Base-by-base conservation (phyloP, 768 basidiomycete genomes). In the Solioccasus polychromus region DNA sequence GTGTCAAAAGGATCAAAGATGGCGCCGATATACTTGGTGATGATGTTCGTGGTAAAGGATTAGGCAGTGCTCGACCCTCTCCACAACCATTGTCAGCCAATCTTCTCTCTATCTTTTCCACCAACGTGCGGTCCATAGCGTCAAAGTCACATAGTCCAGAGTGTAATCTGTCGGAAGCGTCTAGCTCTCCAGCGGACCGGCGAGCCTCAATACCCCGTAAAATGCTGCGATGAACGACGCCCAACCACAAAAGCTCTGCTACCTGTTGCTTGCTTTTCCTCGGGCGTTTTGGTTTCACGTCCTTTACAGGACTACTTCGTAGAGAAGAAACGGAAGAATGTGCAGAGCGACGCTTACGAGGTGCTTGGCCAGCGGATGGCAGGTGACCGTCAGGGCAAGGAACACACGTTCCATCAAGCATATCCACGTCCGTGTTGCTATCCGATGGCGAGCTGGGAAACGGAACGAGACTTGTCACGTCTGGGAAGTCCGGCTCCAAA, bases 221-320 rank as follows among this genome's bases (percentile, higher is more conserved):
- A 40, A 72, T 60, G 42, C 68, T 72, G 35, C 64, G 57, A 45
- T 70, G 69, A 19, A 72, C 45, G 12, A 64, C 57, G 1, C 64
- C 67, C 34, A 70, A 51, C 62, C 71, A 71, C 45, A 62, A 62
- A 8, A 69, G 50, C 39, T 73, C 71, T 15, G 60, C 57, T 2
- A 60, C 54, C 3, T 64, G 68, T 5, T 53, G 62, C 39, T 44
- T 60, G 40, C 59, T 60, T 46, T 64, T 72, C 40, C 60, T 63
- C 14, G 55, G 53, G 23, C 62, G 63, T 49, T 69, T 69, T 34
- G 50, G 57, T n/a, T 55, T 51, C n/a, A n/a, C 18, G 12, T 54
- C 54, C 34, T 48, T 52, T 12, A 42, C 53, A 17, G 26, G 42
- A 35, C 39, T 44, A 26, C 47, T 40, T 19, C 42, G 61, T 11